Percentiles rank a stretch among this genome's conserved stretches.
Conservation (phyloP, 176 grass and related monocot genomes). For the Cenchrus fungigraminus region DNA sequence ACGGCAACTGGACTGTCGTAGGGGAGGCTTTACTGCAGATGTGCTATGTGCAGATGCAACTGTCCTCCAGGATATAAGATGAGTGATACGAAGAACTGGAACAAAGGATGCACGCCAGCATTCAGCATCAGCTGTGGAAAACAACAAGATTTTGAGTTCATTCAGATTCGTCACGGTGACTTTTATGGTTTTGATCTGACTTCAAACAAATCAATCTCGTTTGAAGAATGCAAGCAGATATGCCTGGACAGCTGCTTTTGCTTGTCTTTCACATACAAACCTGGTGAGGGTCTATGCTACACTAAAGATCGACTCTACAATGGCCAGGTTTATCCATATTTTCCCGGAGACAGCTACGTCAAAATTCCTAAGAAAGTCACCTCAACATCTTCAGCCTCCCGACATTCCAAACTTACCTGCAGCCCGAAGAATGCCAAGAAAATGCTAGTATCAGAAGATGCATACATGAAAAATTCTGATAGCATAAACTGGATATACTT, state of each 20-base stretch:
- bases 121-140: slow-evolving; percentile 43
- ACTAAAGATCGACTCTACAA: slow-evolving; percentile 72
- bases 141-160: slow-evolving; percentile 45
- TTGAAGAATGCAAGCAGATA: slow-evolving; percentile 48
- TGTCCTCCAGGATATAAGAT: slow-evolving; percentile 75
- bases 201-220: slow-evolving; percentile 38
- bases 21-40: slow-evolving; percentile 43
- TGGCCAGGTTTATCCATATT: slow-evolving; percentile 58
- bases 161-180: slow-evolving; percentile 51
- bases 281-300: slow-evolving; percentile 57
- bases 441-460: slow-evolving; percentile 21
- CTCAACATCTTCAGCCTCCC: slow-evolving; percentile 37
- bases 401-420: slow-evolving; percentile 49
- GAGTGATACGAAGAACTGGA: slow-evolving; percentile 56
- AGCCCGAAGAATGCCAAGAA: slow-evolving; percentile 27
- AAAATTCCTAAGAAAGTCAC: slow-evolving; percentile 57
- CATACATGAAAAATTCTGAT: slow-evolving; percentile 45
- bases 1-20: slow-evolving; percentile 51
- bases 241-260: slow-evolving; percentile 60
- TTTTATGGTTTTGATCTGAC: slow-evolving; percentile 75
- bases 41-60: slow-evolving; percentile 70
- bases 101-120: slow-evolving; percentile 59
- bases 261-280: slow-evolving; percentile 63
- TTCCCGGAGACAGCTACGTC: slow-evolving; percentile 59
- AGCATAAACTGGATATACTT: slow-evolving; percentile 66